Conservation (phyloP, 306 rosid genomes). For the Trichosanthes cucumerina region DNA sequence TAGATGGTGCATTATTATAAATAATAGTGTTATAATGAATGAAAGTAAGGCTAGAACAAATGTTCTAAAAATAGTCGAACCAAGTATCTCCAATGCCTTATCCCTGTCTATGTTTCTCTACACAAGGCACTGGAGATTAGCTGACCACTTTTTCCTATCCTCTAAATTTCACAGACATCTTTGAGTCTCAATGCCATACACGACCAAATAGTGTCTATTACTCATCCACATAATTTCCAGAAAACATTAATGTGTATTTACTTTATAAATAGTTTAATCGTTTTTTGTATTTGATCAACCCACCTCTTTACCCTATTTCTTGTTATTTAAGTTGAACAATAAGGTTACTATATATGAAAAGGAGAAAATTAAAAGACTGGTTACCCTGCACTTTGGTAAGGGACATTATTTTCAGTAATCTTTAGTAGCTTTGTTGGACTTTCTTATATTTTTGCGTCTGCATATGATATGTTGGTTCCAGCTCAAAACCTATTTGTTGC, state of each 20-base stretch:
- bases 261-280: not conserved
- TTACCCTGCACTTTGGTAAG: not conserved
- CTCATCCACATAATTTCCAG: not conserved
- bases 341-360: not conserved
- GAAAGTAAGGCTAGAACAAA: not conserved
- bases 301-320: not conserved
- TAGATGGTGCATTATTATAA: not conserved
- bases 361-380: not conserved
- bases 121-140: not conserved
- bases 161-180: not conserved
- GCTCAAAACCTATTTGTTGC: not conserved
- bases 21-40: not conserved
- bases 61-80: not conserved
- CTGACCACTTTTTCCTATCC: not conserved
- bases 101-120: not conserved
- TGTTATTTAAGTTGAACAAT: not conserved
- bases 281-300: not conserved
- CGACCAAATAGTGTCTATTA: not conserved
- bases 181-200: not conserved
- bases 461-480: not conserved
- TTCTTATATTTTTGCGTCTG: not conserved
- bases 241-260: not conserved
- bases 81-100: not conserved
- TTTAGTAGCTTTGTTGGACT: not conserved
- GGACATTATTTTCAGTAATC: not conserved